Percentiles rank a stretch among this genome's conserved stretches.
Evolutionary conservation across 768 basidiomycete species (phyloP).

Genomic region (Paxillus rubicundulus): DNA sequence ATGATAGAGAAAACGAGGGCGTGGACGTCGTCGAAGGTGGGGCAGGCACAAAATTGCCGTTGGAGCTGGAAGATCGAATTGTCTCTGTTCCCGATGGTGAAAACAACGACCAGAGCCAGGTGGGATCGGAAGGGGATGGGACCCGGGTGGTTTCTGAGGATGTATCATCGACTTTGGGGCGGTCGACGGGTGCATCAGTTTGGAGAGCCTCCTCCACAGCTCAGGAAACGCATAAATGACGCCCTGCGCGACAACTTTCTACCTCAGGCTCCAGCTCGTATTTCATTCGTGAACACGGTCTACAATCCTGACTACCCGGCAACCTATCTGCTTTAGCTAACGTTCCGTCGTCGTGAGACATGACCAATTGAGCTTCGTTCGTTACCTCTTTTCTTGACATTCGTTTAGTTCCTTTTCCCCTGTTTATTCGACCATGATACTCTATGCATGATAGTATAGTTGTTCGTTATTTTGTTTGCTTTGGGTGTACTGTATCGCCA

Average conservation of each 20-base stretch:
- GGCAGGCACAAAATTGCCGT: slow-evolving; percentile 8
- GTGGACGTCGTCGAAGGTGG: slow-evolving; percentile 16
- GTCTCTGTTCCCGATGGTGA: slow-evolving; percentile 1
- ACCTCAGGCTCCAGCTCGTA: too few species aligned
- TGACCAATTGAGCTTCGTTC: neutral
- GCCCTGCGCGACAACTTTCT: too few species aligned
- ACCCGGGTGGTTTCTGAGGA: slow-evolving; percentile 12
- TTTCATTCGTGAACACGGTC: too few species aligned
- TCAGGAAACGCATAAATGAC: slow-evolving; percentile 4
- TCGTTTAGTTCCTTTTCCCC: neutral
- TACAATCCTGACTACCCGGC: too few species aligned
- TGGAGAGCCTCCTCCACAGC: slow-evolving; percentile 9
- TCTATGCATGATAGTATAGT: slow-evolving; percentile 8
- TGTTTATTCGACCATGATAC: slow-evolving; percentile 8
- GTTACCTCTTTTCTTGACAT: slow-evolving; percentile 8
- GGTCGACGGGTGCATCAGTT: slow-evolving; percentile 21
- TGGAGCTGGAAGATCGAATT: slow-evolving; percentile 7
- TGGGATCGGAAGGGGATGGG: slow-evolving; percentile 5
- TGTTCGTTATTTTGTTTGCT: slow-evolving; percentile 2
- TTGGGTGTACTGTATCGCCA: slow-evolving; percentile 6
- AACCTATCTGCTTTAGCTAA: too few species aligned
- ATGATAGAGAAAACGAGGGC: slow-evolving; percentile 29
- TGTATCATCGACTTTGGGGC: slow-evolving; percentile 25
- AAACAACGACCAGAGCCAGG: slow-evolving; percentile 6
- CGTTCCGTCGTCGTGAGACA: too few species aligned